Evolutionary conservation across 2,329 filamentous ascomycete genomes (phyloP).

Genomic region (Raffaelea arxii): DNA sequence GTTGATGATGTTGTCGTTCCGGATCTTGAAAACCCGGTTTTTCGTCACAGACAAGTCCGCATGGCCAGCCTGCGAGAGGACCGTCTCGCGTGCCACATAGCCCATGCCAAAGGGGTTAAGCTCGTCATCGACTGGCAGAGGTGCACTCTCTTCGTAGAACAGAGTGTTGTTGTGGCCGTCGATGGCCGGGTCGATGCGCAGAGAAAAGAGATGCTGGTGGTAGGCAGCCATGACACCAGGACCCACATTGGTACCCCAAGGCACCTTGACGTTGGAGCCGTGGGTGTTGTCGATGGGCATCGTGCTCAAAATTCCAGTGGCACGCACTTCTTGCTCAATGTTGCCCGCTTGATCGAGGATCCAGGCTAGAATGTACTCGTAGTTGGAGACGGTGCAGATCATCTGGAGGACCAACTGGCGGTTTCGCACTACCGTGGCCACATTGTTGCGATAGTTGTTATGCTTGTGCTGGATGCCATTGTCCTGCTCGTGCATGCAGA

Average conservation of each 20-base stretch:
- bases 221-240: constrained; percentile 57
- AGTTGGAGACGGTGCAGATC: constrained; percentile 60
- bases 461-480: constrained; percentile 61
- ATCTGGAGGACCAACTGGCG: constrained; percentile 57
- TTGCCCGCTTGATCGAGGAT: constrained; percentile 52
- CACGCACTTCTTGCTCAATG: constrained; percentile 51
- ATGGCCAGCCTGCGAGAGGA: constrained; percentile 31
- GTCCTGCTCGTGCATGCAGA: constrained; percentile 64
- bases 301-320: constrained; percentile 55
- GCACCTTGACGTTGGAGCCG: too few relatives aligned
- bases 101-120: constrained; percentile 43
- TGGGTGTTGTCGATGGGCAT: constrained; percentile 47
- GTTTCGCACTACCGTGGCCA: constrained; percentile 48
- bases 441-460: constrained; percentile 54
- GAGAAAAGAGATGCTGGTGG: constrained; percentile 60
- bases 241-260: constrained; percentile 53
- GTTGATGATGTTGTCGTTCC: constrained; percentile 33
- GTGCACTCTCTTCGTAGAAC: constrained; percentile 26
- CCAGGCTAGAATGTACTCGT: constrained; percentile 49
- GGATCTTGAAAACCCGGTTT: constrained; percentile 37
- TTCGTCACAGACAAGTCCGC: constrained; percentile 35
- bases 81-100: constrained; percentile 30
- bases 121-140: constrained; percentile 10
- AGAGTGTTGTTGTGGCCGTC: constrained; percentile 35
- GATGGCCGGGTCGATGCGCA: constrained; percentile 54